Percentiles rank a stretch among this genome's conserved stretches.
Conservation (phyloP, 2,329 filamentous ascomycete genomes). For the Westerdykella aurantiaca region DNA sequence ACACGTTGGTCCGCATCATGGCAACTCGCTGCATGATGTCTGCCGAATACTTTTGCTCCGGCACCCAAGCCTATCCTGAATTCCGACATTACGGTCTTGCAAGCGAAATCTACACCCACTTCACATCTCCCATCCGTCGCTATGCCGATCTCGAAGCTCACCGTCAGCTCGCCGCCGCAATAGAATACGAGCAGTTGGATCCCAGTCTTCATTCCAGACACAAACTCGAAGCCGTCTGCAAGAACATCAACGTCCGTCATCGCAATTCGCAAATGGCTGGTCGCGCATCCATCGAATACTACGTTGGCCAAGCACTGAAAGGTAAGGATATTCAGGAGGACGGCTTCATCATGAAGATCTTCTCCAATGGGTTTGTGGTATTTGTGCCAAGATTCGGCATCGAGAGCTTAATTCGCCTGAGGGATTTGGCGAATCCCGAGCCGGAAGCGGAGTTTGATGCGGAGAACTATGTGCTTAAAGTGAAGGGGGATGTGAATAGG, state of each 20-base stretch:
- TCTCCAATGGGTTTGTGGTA: constrained; percentile 95
- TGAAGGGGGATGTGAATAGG: constrained; percentile 51
- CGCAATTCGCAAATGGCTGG: constrained; percentile 96
- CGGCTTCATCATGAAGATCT: constrained; percentile 93
- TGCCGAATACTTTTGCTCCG: constrained; percentile 95
- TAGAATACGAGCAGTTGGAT: constrained; percentile 85
- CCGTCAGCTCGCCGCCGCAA: constrained; percentile 88
- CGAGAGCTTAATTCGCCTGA: constrained; percentile 79
- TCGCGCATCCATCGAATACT: constrained; percentile 91
- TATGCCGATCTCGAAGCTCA: constrained; percentile 97
- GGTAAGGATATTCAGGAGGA: constrained; percentile 72
- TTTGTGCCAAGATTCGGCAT: constrained; percentile 95
- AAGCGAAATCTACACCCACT: constrained; percentile 96
- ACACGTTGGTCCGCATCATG: constrained; percentile 94
- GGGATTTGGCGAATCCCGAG: constrained; percentile 70
- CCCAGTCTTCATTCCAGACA: constrained; percentile 72
- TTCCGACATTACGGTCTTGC: constrained; percentile 97
- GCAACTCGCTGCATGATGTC: constrained; percentile 99
- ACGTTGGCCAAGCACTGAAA: constrained; percentile 93
- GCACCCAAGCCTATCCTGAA: constrained; percentile 85
- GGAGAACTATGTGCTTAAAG: constrained; percentile 71
- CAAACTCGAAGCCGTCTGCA: constrained; percentile 88
- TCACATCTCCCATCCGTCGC: constrained; percentile 92
- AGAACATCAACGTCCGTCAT: constrained; percentile 96
- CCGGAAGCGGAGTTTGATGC: constrained; percentile 78